Evolutionary conservation across 2,329 filamentous ascomycete genomes (phyloP).

Genomic region (Botrytis pseudocinerea): DNA sequence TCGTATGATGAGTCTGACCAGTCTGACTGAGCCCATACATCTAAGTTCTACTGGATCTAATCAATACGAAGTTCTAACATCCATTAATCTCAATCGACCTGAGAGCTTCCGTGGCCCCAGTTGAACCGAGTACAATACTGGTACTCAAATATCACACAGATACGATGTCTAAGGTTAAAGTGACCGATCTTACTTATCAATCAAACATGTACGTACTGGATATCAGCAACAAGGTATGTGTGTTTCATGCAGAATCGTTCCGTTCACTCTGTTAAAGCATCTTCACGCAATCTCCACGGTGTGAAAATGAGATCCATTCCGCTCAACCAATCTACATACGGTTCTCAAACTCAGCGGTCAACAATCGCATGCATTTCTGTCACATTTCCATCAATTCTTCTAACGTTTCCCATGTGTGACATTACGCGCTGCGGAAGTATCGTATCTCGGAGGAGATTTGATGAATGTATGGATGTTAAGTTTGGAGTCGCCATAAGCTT

Average conservation of each 20-base stretch:
- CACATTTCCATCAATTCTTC: slow-evolving; percentile 3
- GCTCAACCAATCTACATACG: not conserved
- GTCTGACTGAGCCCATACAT: not conserved
- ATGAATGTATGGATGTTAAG: not conserved
- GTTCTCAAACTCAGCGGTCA: not conserved
- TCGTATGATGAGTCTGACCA: slow-evolving; percentile 6
- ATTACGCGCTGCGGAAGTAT: not conserved
- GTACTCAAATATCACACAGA: not conserved
- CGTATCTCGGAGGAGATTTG: not conserved
- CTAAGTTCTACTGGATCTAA: not conserved
- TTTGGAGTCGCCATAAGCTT: not conserved
- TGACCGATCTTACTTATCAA: not conserved
- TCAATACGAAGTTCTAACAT: not conserved
- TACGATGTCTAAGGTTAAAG: not conserved
- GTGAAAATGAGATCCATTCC: too few relatives aligned
- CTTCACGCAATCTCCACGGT: too few relatives aligned
- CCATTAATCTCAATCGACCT: not conserved
- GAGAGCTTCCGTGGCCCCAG: not conserved
- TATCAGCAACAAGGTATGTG: not conserved
- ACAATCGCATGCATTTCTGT: not conserved
- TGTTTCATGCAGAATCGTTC: not conserved
- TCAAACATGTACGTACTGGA: not conserved
- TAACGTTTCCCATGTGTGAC: not conserved
- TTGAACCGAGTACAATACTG: not conserved
- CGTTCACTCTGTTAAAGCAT: not conserved